phyloP scores from a whole-genome alignment of 169 alveolate genomes.

The Plasmodium yoelii region DNA sequence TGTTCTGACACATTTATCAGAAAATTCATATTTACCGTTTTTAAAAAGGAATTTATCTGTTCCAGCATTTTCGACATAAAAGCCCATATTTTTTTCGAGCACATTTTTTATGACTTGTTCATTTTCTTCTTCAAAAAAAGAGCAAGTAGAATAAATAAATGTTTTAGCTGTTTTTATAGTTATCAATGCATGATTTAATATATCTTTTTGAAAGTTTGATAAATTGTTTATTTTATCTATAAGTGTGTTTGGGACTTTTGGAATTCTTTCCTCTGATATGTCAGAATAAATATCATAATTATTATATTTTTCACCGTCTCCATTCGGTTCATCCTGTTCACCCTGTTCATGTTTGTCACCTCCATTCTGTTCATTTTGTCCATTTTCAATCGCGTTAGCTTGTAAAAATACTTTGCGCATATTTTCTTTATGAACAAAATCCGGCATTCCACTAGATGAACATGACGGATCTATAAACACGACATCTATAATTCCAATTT shows the following conservation, averaged over 20 bases:
- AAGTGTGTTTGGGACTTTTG: slow-evolving; percentile 27
- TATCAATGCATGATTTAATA: slow-evolving; percentile 47
- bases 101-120: slow-evolving; percentile 58
- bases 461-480: slow-evolving; percentile 73
- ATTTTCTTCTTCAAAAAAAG: slow-evolving; percentile 77
- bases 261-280: slow-evolving; percentile 20
- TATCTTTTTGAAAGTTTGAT: slow-evolving; percentile 59
- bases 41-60: slow-evolving; percentile 59
- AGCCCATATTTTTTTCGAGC: slow-evolving; percentile 1
- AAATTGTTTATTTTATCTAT: slow-evolving; percentile 29
- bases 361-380: too few relatives aligned
- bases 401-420: background rate
- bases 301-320: background rate
- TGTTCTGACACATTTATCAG: slow-evolving; percentile 58
- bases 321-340: too few relatives aligned
- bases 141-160: slow-evolving; percentile 71
- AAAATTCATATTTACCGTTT: slow-evolving; percentile 6
- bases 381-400: background rate
- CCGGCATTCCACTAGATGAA: slow-evolving; percentile 77
- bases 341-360: too few relatives aligned
- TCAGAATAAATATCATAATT: background rate
- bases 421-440: slow-evolving; percentile 33
- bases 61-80: slow-evolving; percentile 69
- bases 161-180: slow-evolving; percentile 24
- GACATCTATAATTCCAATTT: slow-evolving; percentile 23